Conservation (phyloP, 495 filamentous ascomycete genomes). For the Friedmanniomyces simplex region DNA sequence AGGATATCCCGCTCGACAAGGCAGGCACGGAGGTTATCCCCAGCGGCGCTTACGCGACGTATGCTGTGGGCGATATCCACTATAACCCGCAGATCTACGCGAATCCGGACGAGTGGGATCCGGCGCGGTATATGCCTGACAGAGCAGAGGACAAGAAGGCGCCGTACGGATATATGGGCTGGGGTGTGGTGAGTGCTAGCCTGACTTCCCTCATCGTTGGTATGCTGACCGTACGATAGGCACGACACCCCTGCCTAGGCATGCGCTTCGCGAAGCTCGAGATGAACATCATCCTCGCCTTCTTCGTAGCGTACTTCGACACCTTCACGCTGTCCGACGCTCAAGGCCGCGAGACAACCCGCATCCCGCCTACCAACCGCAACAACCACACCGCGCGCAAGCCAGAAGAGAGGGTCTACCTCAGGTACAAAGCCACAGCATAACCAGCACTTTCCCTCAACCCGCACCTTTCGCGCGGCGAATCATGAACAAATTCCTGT, state of each 20-base stretch:
- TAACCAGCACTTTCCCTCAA: not conserved
- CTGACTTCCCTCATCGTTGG: not conserved
- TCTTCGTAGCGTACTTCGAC: conserved; percentile 28
- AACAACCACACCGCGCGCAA: conserved; percentile 5
- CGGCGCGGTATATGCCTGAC: conserved; percentile 34
- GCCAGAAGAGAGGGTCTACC: conserved; percentile 2
- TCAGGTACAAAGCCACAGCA: conserved; percentile 4
- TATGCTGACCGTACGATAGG: conserved; percentile 9
- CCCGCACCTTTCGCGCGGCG: not conserved
- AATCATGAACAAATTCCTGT: conserved; percentile 18
- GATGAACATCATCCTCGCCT: conserved; percentile 35
- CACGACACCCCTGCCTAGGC: conserved; percentile 36
- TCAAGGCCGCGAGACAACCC: not conserved
- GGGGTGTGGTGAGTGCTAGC: not conserved
- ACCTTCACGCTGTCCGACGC: not conserved
- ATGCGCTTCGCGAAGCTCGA: conserved; percentile 41
- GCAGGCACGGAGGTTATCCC: conserved; percentile 38
- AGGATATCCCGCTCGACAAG: conserved; percentile 25
- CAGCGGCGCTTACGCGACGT: conserved; percentile 29
- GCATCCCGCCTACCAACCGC: not conserved
- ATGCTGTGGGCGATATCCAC: conserved; percentile 30
- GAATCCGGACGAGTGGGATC: conserved; percentile 37
- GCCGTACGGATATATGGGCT: conserved; percentile 13
- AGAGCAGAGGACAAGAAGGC: conserved; percentile 37
- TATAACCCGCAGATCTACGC: conserved; percentile 36